phyloP scores from a whole-genome alignment of 2,329 filamentous ascomycete species.

The Alternaria triticimaculans region DNA sequence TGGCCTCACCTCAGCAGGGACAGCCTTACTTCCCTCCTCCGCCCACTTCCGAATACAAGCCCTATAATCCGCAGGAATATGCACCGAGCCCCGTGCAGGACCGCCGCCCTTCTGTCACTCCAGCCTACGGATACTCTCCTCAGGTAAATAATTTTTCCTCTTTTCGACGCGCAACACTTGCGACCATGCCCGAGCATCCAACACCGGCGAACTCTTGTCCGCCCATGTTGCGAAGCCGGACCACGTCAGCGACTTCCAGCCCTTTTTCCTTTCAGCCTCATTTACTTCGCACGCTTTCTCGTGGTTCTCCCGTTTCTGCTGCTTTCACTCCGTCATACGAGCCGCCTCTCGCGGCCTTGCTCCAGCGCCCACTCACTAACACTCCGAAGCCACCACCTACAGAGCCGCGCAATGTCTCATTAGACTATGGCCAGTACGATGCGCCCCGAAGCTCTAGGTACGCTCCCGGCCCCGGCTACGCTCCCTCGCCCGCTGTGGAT shows the following conservation, averaged over 20 bases:
- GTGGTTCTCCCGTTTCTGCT: constrained; percentile 38
- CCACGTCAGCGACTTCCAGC: constrained; percentile 24
- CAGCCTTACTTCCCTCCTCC: constrained; percentile 43
- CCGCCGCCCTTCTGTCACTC: constrained; percentile 32
- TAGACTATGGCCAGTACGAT: constrained; percentile 16
- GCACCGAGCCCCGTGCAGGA: constrained; percentile 28
- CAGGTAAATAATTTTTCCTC: constrained; percentile 47
- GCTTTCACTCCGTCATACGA: constrained; percentile 45
- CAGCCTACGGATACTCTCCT: constrained; percentile 38
- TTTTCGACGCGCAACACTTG: constrained; percentile 38
- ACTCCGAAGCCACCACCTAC: constrained; percentile 33
- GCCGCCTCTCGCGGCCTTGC: constrained; percentile 44
- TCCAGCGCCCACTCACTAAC: constrained; percentile 43
- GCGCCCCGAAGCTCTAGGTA: constrained; percentile 34
- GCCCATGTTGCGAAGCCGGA: constrained; percentile 30
- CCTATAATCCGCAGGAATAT: constrained; percentile 48
- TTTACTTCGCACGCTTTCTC: constrained; percentile 28
- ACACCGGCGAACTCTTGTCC: constrained; percentile 29
- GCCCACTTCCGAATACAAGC: constrained; percentile 41
- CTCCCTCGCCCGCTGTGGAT: constrained; percentile 34
- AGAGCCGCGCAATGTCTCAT: constrained; percentile 2
- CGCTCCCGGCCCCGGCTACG: constrained; percentile 41
- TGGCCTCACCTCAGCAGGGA: constrained; percentile 38
- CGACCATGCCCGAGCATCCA: constrained; percentile 29
- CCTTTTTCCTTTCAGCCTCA: constrained; percentile 24